These are phyloP conservation scores for Colletotrichum sp. DNA, from an alignment of 2,329 filamentous ascomycete species.

Conservation along the genomic window DNA sequence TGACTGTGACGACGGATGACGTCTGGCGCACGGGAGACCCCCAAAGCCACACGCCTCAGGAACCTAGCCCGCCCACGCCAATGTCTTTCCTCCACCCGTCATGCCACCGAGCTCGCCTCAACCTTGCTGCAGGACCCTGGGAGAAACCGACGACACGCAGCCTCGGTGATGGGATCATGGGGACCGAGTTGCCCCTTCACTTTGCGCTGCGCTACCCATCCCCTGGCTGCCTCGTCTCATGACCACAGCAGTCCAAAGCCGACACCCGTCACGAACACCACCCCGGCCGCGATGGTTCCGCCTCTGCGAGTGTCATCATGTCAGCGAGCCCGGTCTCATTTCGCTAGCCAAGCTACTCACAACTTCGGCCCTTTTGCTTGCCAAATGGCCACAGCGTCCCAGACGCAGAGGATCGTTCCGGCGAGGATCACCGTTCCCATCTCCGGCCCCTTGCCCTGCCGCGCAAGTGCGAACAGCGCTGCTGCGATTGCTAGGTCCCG, in stretches of 20 bases:
- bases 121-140: background rate
- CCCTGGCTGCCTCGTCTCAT: background rate
- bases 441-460: constrained; percentile 12
- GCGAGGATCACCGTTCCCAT: constrained; percentile 23
- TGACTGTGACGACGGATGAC: background rate
- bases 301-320: background rate
- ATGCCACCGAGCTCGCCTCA: background rate
- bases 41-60: background rate
- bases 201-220: background rate
- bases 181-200: background rate
- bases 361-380: background rate
- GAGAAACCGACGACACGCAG: background rate
- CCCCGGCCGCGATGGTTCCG: background rate
- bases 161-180: constrained; percentile 1
- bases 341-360: constrained; percentile 1
- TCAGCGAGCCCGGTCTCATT: background rate
- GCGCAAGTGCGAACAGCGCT: constrained; percentile 17
- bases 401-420: constrained; percentile 20
- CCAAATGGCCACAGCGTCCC: constrained; percentile 16
- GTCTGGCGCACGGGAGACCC: constrained; percentile 1
- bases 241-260: background rate
- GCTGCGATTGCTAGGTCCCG: constrained; percentile 22
- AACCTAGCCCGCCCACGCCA: background rate
- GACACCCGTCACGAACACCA: background rate
- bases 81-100: background rate